Base-by-base conservation (phyloP, 495 filamentous ascomycete species). In the Aspergillus egyptiacus region DNA sequence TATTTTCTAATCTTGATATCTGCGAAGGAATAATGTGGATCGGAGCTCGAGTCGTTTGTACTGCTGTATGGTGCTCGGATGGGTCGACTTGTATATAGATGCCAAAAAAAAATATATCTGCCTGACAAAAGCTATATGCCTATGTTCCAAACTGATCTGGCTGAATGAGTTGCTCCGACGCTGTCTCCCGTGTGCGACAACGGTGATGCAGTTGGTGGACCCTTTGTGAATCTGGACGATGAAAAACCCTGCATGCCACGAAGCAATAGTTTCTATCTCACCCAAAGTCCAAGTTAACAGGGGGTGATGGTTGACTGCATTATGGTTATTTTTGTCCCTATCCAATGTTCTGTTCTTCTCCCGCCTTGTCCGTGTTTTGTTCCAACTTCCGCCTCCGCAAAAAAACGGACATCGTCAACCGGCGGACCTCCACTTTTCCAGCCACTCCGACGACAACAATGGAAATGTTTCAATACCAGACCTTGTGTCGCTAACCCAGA, bases 1-100 rank as follows among this genome's bases (percentile, higher is more conserved):
- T 46, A 53, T 48, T 54, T 31, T 54, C 51, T 54, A 48, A 54
- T 48, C 30, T 35, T 47, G 28, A 53, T 33, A 18, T 11, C 28
- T 43, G 39, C 34, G 19, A 48, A 27, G 40, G 23, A 40, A 31
- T 46, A 46, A 46, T 46, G 40, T 37, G 35, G 46, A 31, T 20
- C 15, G 5, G 10, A 27, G 32, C 46, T 18, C n/a, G 35, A 30
- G 34, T 34, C 18, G 28, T 14, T 23, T 50, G 28, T 31, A 35
- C 43, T 23, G 2, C 18, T 39, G 20, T 39, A 39, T 39, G 23
- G 4, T 22, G 10, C 28, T 44, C 28, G 18, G 14, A 23, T 28
- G 17, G 41, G n/a, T 18, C 28, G 17, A 33, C 18, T 47, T 47
- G 44, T 47, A 47, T 17, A 47, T 47, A 47, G 44, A 36, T 37